Conservation (phyloP, 78 protist species). For the Dictyostelium intermedium region DNA sequence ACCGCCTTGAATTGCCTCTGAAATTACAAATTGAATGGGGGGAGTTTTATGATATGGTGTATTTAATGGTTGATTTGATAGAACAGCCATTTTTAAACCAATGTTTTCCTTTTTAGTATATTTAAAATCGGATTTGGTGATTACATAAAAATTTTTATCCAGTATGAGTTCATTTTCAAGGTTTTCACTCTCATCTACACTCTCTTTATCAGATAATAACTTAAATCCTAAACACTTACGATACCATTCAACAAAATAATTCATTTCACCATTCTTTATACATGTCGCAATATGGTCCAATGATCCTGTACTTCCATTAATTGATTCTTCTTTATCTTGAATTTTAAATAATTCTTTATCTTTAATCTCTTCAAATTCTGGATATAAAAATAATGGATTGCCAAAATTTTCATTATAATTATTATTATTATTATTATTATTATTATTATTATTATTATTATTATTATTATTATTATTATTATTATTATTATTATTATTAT, state of each 20-base stretch:
- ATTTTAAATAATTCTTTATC: not conserved
- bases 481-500: not conserved
- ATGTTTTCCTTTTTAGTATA: conserved; percentile 32
- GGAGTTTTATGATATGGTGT: not conserved
- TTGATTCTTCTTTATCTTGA: not conserved
- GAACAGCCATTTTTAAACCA: conserved; percentile 61
- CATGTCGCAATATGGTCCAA: conserved; percentile 70
- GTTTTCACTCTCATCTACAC: not conserved
- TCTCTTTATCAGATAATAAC: not conserved
- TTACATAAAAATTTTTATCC: conserved; percentile 18
- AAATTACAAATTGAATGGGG: conserved; percentile 50
- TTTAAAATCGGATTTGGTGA: conserved; percentile 27
- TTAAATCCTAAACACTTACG: conserved; percentile 13
- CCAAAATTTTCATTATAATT: not conserved
- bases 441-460: too few species aligned
- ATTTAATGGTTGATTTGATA: conserved; percentile 40
- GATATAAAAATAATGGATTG: conserved; percentile 7
- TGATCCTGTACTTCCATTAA: not conserved
- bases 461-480: not conserved
- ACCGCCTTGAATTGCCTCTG: conserved; percentile 47
- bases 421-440: not conserved
- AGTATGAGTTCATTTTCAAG: conserved; percentile 16
- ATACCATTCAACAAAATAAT: conserved; percentile 38
- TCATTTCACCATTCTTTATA: conserved; percentile 16
- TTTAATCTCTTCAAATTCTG: conserved; percentile 1